phyloP scores from a whole-genome alignment of 2,329 filamentous ascomycete species.

The Fusarium napiforme region DNA sequence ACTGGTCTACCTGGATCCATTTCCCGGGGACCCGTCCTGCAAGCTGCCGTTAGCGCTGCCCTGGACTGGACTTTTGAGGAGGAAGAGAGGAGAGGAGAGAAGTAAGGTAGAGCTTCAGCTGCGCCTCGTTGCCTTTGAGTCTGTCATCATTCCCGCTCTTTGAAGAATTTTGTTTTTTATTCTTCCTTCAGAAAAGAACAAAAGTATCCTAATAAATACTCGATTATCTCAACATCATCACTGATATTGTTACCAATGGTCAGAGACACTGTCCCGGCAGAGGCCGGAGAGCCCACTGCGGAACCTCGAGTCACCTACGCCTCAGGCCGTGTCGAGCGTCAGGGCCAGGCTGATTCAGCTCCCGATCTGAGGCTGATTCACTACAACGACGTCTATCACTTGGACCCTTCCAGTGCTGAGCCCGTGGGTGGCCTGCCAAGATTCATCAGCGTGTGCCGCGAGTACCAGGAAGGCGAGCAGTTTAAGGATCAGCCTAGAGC shows the following conservation, averaged over 20 bases:
- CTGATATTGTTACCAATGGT: slow-evolving; percentile 25
- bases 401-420: slow-evolving; percentile 79
- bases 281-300: slow-evolving; percentile 38
- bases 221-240: not conserved
- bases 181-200: not conserved
- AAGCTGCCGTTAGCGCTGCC: slow-evolving; percentile 38
- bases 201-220: not conserved
- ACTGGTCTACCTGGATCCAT: slow-evolving; percentile 19
- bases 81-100: slow-evolving; percentile 1
- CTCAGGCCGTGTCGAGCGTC: slow-evolving; percentile 38
- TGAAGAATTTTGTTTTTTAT: not conserved
- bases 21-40: slow-evolving; percentile 11
- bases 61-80: slow-evolving; percentile 3
- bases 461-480: slow-evolving; percentile 73
- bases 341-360: slow-evolving; percentile 29
- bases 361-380: slow-evolving; percentile 86
- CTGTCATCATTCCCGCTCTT: slow-evolving; percentile 31
- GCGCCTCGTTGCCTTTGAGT: slow-evolving; percentile 29
- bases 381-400: slow-evolving; percentile 95
- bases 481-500: slow-evolving; percentile 73
- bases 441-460: slow-evolving; percentile 81
- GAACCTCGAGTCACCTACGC: slow-evolving; percentile 45
- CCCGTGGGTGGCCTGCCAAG: slow-evolving; percentile 84
- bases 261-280: slow-evolving; percentile 20
- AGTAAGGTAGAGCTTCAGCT: slow-evolving; percentile 17